phyloP scores from a whole-genome alignment of 768 basidiomycete species.

The Mycena metata region DNA sequence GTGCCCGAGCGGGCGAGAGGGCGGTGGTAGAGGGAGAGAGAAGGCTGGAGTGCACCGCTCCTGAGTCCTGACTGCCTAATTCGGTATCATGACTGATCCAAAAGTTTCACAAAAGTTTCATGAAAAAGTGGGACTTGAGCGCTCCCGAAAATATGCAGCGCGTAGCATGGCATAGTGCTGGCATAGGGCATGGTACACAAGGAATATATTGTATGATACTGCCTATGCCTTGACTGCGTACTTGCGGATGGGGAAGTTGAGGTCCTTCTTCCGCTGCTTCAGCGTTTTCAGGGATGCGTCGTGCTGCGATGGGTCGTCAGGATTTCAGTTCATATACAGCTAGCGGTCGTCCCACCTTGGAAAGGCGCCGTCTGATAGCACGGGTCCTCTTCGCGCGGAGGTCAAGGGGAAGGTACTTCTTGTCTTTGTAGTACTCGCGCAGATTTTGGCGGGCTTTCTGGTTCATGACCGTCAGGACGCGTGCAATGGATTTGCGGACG shows the following conservation, averaged over 20 bases:
- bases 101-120: too few species aligned
- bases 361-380: constrained; percentile 95
- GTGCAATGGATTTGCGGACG: constrained; percentile 98
- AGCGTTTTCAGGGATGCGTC: constrained; percentile 89
- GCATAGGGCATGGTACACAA: constrained; percentile 33
- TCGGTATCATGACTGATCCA: not conserved
- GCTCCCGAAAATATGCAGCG: constrained; percentile 2
- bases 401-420: constrained; percentile 97
- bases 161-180: constrained; percentile 23
- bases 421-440: constrained; percentile 97
- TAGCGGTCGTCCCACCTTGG: constrained; percentile 67
- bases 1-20: too few species aligned
- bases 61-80: not conserved
- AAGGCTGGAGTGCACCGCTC: too few species aligned
- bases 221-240: constrained; percentile 94
- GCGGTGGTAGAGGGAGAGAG: too few species aligned
- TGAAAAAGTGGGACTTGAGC: too few species aligned
- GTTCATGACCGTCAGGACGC: constrained; percentile 98
- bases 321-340: not conserved
- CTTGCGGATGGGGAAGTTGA: constrained; percentile 93
- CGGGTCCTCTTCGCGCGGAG: constrained; percentile 98
- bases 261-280: constrained; percentile 94
- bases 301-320: constrained; percentile 61
- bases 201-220: constrained; percentile 24
- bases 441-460: constrained; percentile 97